Evolutionary conservation across 495 filamentous ascomycete species (phyloP).

Genomic region (Bryoglossum gracile): DNA sequence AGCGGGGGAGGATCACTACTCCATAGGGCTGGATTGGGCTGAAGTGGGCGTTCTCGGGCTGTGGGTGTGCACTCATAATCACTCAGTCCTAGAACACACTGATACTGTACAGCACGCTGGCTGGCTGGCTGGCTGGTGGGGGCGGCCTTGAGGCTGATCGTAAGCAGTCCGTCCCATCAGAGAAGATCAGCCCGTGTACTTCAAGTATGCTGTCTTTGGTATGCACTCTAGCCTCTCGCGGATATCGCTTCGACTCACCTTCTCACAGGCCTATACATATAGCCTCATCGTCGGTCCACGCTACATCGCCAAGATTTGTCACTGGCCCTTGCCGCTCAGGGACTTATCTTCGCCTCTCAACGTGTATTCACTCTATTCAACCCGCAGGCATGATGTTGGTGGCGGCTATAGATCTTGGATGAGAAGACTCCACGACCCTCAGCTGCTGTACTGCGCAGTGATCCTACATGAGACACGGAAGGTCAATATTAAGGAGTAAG

Average conservation of each 20-base stretch:
- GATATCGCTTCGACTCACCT: neutral
- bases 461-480: neutral
- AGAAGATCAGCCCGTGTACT: neutral
- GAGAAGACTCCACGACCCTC: neutral
- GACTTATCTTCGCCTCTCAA: neutral
- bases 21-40: neutral
- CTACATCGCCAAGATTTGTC: neutral
- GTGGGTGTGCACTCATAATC: neutral
- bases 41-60: neutral
- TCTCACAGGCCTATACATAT: neutral
- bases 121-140: neutral
- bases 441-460: neutral
- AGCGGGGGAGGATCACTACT: neutral
- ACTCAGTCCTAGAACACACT: neutral
- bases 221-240: neutral
- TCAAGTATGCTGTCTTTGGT: neutral
- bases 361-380: neutral
- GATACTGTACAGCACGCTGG: neutral
- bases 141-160: neutral
- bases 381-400: neutral
- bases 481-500: neutral
- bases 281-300: neutral
- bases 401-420: neutral
- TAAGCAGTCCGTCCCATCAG: neutral
- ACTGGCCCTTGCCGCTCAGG: neutral